phyloP scores from a whole-genome alignment of 1,284 basidiomycete species.

The Peniophora sp. region DNA sequence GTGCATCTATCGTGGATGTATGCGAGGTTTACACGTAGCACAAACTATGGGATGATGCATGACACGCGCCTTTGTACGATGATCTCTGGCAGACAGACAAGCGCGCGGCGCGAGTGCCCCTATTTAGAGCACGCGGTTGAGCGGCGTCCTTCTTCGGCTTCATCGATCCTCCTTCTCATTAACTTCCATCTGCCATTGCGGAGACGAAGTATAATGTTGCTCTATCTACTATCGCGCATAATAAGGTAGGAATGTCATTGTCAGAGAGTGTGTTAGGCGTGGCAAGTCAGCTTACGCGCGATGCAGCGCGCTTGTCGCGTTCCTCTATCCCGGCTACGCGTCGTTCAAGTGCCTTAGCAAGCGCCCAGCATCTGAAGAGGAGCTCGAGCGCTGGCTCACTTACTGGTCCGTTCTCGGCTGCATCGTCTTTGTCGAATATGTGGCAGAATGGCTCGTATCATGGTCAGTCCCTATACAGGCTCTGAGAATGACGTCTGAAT shows the following conservation, averaged over 20 bases:
- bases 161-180: neutral
- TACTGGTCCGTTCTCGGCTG: constrained; percentile 84
- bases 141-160: neutral
- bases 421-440: constrained; percentile 65
- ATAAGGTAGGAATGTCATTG: constrained; percentile 20
- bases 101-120: neutral
- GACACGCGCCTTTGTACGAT: neutral
- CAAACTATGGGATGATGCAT: neutral
- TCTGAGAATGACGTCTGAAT: neutral
- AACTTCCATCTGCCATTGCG: neutral
- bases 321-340: constrained; percentile 79
- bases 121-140: neutral
- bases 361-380: constrained; percentile 69
- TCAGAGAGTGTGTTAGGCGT: neutral
- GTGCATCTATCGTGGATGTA: neutral
- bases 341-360: constrained; percentile 81
- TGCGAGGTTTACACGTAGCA: neutral
- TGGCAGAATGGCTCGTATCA: constrained; percentile 77
- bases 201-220: constrained; percentile 29
- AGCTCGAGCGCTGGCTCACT: constrained; percentile 84
- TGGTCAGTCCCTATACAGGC: constrained; percentile 43
- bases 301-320: constrained; percentile 55
- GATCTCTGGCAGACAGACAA: neutral
- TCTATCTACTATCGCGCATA: constrained; percentile 40
- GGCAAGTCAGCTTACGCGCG: neutral